Evolutionary conservation across 139 green algal genomes (phyloP), one percentile per base, ranked within the genome.

Genomic region (Trebouxia sp.): DNA sequence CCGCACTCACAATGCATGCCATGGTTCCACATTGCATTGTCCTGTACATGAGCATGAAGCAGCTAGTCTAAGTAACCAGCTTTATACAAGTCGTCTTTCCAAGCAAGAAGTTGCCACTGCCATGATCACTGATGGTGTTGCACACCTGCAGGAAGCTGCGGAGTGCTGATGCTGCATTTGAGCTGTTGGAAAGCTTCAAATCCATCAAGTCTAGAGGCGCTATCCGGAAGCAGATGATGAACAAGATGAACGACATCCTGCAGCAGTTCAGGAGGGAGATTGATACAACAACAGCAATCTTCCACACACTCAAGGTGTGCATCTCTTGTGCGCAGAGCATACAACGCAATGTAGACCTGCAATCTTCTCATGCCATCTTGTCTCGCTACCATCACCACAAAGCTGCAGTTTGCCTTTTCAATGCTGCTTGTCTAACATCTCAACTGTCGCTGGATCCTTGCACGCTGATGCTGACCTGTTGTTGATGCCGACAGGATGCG

Each of bases 161-260:
- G 37, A 93, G 82, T 65, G 91, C 93, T 20, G 93, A 97, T 81
- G 92, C 90, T 20, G 95, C 95, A 0, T 94, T 94, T 67, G 92
- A 98, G 75, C 90, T 98, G 76, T 87, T 98, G 82, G 87, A 94
- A 69, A 95, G 88, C 88, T 97, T 98, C 88, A 93, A 95, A 75
- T 86, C 78, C 45, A 97, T 98, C 81, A 90, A 94, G 85, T 90
- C 80, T 45, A 88, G 94, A 67, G 94, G 92, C 35, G 91, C 90
- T 9, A 94, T 98, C 76, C 91, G 95, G 82, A 90, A 96, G 85
- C 93, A 97, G 87, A 94, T 98, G 86, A 89, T 94, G 75, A 93
- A 89, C 84, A 98, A 97, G 86, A 85, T 95, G 56, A 92, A 90
- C 1, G 94, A 97, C 82, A 95, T 98, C 35, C 69, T 98, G 76